A percentile compares a stretch with the other conserved stretches of the same genome.
Conservation (phyloP, 2,329 filamentous ascomycete species). For the Cladophialophora carrionii region DNA sequence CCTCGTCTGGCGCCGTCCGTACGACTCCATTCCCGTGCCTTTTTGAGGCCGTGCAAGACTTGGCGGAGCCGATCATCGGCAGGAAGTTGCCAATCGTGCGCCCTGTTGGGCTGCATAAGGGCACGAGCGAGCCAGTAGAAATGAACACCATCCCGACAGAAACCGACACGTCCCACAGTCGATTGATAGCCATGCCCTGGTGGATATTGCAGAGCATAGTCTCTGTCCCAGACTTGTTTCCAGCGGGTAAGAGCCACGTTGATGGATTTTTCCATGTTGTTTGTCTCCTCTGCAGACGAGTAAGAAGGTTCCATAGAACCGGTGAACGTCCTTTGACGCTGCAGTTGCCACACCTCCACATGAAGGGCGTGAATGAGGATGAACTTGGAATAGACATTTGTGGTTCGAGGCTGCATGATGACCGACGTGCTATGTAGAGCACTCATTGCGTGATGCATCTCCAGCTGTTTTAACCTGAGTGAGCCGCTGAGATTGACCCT, state of each 20-base stretch:
- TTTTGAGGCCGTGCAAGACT: slow-evolving; percentile 64
- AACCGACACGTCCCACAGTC: slow-evolving; percentile 63
- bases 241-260: slow-evolving; percentile 68
- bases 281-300: slow-evolving; percentile 53
- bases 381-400: slow-evolving; percentile 74
- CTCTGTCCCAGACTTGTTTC: slow-evolving; percentile 71
- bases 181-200: slow-evolving; percentile 42
- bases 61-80: slow-evolving; percentile 65
- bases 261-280: slow-evolving; percentile 54
- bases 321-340: slow-evolving; percentile 49
- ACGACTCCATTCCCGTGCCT: slow-evolving; percentile 63
- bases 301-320: slow-evolving; percentile 9
- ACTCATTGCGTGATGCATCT: slow-evolving; percentile 64
- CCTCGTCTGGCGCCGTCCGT: slow-evolving; percentile 67
- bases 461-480: slow-evolving; percentile 65
- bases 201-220: slow-evolving; percentile 70
- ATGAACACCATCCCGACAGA: slow-evolving; percentile 71
- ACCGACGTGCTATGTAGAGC: slow-evolving; percentile 63
- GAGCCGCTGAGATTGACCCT: slow-evolving; percentile 64
- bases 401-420: slow-evolving; percentile 66
- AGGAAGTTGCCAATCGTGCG: slow-evolving; percentile 58
- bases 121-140: slow-evolving; percentile 73
- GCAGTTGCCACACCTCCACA: slow-evolving; percentile 61
- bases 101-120: slow-evolving; percentile 62
- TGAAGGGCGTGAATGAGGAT: slow-evolving; percentile 71